A percentile compares a stretch with the other conserved stretches of the same genome.
phyloP scores from a whole-genome alignment of 495 filamentous ascomycete genomes.

The Clavariopsis aquatica region DNA sequence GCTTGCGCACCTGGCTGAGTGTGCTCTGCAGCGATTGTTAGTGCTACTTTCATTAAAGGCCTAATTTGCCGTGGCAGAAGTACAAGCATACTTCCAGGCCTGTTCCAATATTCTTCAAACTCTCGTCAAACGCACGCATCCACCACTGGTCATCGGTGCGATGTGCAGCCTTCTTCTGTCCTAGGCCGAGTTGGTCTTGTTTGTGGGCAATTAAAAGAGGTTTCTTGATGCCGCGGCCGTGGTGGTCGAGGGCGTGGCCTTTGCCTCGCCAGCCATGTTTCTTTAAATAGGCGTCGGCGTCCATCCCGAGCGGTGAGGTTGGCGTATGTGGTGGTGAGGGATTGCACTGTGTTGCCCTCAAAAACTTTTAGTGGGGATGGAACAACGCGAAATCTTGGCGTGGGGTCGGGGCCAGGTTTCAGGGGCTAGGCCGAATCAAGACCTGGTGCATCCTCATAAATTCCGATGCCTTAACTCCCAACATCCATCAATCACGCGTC shows the following conservation, averaged over 20 bases:
- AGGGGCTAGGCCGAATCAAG: neutral
- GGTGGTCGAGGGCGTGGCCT: slow-evolving; percentile 47
- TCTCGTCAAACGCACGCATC: slow-evolving; percentile 47
- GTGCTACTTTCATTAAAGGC: neutral
- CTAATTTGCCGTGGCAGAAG: neutral
- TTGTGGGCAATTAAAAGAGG: slow-evolving; percentile 47
- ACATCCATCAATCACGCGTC: neutral
- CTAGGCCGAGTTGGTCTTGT: slow-evolving; percentile 45
- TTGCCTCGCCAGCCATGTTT: slow-evolving; percentile 47
- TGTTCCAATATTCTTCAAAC: slow-evolving; percentile 45
- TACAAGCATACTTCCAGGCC: slow-evolving; percentile 38
- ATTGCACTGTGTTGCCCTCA: neutral
- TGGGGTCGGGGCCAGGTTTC: slow-evolving; percentile 6
- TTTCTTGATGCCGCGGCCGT: slow-evolving; percentile 43
- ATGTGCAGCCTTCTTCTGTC: slow-evolving; percentile 42
- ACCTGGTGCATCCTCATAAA: neutral
- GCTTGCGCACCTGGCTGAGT: slow-evolving; percentile 40
- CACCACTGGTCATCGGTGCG: slow-evolving; percentile 48
- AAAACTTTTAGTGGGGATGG: slow-evolving; percentile 22
- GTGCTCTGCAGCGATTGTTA: slow-evolving; percentile 30
- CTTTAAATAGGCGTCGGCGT: slow-evolving; percentile 43
- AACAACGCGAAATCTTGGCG: slow-evolving; percentile 19
- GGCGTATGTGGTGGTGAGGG: neutral
- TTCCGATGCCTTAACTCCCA: neutral
- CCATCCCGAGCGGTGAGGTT: slow-evolving; percentile 36